Evolutionary conservation across 2,329 filamentous ascomycete species (phyloP).

Genomic region (Epichloe hybrida): DNA sequence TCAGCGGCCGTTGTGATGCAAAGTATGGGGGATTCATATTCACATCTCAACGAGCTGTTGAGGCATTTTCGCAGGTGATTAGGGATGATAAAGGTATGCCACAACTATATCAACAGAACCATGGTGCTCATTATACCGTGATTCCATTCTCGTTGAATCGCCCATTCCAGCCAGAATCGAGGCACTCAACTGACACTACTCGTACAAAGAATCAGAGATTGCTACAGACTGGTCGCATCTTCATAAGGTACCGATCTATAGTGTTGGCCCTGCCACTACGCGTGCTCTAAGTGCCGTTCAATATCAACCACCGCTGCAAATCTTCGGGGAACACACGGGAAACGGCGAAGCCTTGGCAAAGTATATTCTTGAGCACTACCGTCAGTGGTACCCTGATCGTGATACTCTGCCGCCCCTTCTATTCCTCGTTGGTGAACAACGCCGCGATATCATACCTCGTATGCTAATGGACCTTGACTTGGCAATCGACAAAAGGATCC

Average conservation of each 20-base stretch:
- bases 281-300: conserved; percentile 50
- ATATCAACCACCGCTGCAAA: conserved; percentile 37
- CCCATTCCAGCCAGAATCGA: not conserved
- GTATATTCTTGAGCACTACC: conserved; percentile 71
- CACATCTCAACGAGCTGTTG: conserved; percentile 72
- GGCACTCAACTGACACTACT: not conserved
- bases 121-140: not conserved
- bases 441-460: conserved; percentile 79
- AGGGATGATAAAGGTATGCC: conserved; percentile 31
- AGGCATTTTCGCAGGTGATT: conserved; percentile 56
- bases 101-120: not conserved
- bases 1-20: conserved; percentile 23
- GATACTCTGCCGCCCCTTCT: conserved; percentile 49
- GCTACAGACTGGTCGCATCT: conserved; percentile 30
- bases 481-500: conserved; percentile 36
- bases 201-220: not conserved
- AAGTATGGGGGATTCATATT: conserved; percentile 65
- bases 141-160: not conserved
- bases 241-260: conserved; percentile 52
- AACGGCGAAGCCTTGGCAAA: conserved; percentile 69
- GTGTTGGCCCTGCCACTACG: conserved; percentile 69
- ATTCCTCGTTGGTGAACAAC: conserved; percentile 82
- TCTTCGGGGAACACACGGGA: conserved; percentile 71
- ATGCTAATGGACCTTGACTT: conserved; percentile 51
- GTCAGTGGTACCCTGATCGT: conserved; percentile 30